Base-by-base conservation (phyloP, 768 basidiomycete species). In the Porphyrellus cyaneotinctus region DNA sequence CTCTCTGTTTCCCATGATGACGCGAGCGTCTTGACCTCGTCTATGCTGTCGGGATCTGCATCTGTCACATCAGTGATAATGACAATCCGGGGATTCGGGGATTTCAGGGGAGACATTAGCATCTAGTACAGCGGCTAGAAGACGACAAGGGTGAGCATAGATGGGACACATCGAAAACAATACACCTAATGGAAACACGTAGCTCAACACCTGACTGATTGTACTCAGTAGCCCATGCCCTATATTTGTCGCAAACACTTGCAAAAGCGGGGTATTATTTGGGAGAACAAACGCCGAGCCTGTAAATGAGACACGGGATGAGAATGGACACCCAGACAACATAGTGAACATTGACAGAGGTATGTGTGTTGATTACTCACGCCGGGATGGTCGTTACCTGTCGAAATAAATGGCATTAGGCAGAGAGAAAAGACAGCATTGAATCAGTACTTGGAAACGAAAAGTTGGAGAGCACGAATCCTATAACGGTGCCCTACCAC, bases 311-410 rank as follows among this genome's bases (percentile, higher is more conserved):
- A 44, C 60, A 64, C 0, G 63, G 62, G 5, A 64, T 57, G 15
- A 64, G 5, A 39, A 64, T n/a, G 18, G 63, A 64, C 1, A 15
- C 6, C 63, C 63, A 65, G 20, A 64, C 60, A 1, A 60, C 57
- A 23, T 41, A 53, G 33, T 55, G 60, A 33, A 64, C 54, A 30
- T 64, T 56, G 53, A 64, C 60, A 3, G 58, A 55, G 1, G 63
- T 46, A 32, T 62, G 63, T 13, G 51, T 57, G 24, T 64, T 64
- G 6, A 65, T 64, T 10, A 64, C 63, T 63, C 63, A 64, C 14
- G 63, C 58, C 3, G 63, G 63, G 33, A 65, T 46, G 33, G 63
- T 64, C 18, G 49, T 62, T 17, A 64, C 60, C 63, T 64, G 14
- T 38, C 3, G 8, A 18, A 32, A 37, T 18, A 23, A 43, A 12